Conservation (phyloP, 768 basidiomycete genomes). For the Lactifluus hygrophoroides region DNA sequence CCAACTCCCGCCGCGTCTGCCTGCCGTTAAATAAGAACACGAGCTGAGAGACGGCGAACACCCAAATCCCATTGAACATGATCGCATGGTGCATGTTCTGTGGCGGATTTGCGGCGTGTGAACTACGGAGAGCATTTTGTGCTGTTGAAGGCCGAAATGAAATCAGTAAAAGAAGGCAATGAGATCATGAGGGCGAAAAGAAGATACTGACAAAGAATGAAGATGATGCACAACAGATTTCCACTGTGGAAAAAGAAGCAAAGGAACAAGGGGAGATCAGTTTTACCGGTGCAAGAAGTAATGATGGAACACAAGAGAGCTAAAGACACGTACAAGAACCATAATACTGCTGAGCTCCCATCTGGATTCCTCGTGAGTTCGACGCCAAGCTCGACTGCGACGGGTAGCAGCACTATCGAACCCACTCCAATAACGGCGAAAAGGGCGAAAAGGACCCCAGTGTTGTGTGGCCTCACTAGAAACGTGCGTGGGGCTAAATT, state of each 20-base stretch:
- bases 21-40: conserved; percentile 50
- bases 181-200: background rate
- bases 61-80: conserved; percentile 54
- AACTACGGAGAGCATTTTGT: conserved; percentile 59
- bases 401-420: conserved; percentile 63
- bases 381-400: conserved; percentile 68
- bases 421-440: conserved; percentile 60
- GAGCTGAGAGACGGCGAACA: conserved; percentile 31
- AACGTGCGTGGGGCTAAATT: background rate
- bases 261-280: background rate
- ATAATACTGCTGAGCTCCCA: conserved; percentile 64
- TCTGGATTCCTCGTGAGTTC: conserved; percentile 78
- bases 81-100: conserved; percentile 62
- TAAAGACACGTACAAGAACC: conserved; percentile 56
- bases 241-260: background rate
- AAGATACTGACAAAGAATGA: background rate
- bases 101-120: conserved; percentile 53
- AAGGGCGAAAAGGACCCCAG: conserved; percentile 51
- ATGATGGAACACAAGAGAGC: no score
- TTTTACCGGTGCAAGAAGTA: background rate
- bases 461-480: conserved; percentile 56
- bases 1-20: conserved; percentile 54
- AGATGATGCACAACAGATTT: conserved; percentile 3
- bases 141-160: background rate
- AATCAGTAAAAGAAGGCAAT: background rate